Conservation (phyloP, 83 land plant species). For the Diphasiastrum complanatum region DNA sequence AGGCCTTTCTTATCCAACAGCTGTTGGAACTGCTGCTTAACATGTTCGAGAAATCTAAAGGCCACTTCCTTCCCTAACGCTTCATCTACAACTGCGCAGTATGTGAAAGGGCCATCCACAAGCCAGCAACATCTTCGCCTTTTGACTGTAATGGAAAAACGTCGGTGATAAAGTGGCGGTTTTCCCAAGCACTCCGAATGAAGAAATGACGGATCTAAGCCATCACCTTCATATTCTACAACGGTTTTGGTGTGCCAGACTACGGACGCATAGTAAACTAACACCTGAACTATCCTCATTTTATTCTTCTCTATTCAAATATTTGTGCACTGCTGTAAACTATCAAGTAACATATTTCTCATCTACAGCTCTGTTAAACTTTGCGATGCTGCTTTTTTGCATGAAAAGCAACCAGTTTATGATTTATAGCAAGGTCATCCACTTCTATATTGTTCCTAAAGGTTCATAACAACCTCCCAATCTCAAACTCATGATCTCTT, state of each 20-base stretch:
- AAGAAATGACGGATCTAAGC: slow-evolving; percentile 36
- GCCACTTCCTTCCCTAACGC: slow-evolving; percentile 29
- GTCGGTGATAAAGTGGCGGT: slow-evolving; percentile 39
- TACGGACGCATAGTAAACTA: slow-evolving; percentile 44
- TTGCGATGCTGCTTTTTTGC: too few relatives aligned
- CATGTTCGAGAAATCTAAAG: slow-evolving; percentile 39
- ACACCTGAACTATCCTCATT: too few relatives aligned
- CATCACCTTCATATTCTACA: slow-evolving; percentile 29
- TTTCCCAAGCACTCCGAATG: slow-evolving; percentile 43
- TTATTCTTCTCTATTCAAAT: too few relatives aligned
- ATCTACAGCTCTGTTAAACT: too few relatives aligned
- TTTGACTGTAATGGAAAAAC: slow-evolving; percentile 37
- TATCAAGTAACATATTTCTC: too few relatives aligned
- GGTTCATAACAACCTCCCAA: too few relatives aligned
- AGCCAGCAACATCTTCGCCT: slow-evolving; percentile 42
- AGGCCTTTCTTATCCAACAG: slow-evolving; percentile 27
- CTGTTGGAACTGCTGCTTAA: slow-evolving; percentile 51
- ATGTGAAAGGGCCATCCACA: slow-evolving; percentile 42
- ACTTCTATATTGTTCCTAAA: too few relatives aligned
- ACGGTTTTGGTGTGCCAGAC: slow-evolving; percentile 28
- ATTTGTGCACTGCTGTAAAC: too few relatives aligned
- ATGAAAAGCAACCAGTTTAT: too few relatives aligned
- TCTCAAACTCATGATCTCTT: too few relatives aligned
- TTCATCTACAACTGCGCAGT: slow-evolving; percentile 48
- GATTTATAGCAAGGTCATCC: too few relatives aligned